phyloP scores from a whole-genome alignment of 2,329 filamentous ascomycete species.

The Monilinia polystroma region DNA sequence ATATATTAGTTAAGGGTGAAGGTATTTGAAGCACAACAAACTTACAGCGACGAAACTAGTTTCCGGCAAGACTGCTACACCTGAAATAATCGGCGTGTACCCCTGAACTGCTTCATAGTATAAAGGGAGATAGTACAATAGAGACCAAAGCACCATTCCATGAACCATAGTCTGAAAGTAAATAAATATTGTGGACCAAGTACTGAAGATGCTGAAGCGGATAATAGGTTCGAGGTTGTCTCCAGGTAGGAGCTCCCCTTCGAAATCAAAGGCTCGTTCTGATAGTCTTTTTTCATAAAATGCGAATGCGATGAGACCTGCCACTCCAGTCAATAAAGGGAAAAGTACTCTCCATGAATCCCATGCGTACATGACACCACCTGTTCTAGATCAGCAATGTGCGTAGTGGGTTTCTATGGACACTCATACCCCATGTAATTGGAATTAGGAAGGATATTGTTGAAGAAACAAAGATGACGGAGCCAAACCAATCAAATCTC shows the following conservation, averaged over 20 bases:
- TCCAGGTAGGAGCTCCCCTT: slow-evolving; percentile 32
- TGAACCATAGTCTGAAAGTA: slow-evolving; percentile 57
- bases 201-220: slow-evolving; percentile 46
- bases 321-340: slow-evolving; percentile 56
- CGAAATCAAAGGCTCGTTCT: slow-evolving; percentile 31
- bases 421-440: too few species aligned
- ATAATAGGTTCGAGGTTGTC: slow-evolving; percentile 41
- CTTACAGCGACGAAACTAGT: slow-evolving; percentile 60
- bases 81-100: slow-evolving; percentile 53
- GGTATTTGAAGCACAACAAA: slow-evolving; percentile 29
- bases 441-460: too few species aligned
- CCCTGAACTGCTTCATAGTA: slow-evolving; percentile 54
- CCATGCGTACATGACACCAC: slow-evolving; percentile 49
- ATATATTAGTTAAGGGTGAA: slow-evolving; percentile 51
- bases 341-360: slow-evolving; percentile 59
- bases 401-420: too few species aligned
- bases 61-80: slow-evolving; percentile 58
- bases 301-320: slow-evolving; percentile 52
- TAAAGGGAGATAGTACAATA: slow-evolving; percentile 56
- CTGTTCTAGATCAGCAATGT: too few species aligned
- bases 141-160: slow-evolving; percentile 54
- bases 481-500: too few species aligned
- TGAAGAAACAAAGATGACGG: too few species aligned
- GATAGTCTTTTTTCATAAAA: slow-evolving; percentile 49
- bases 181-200: slow-evolving; percentile 49